A percentile compares a stretch with the other conserved stretches of the same genome.
phyloP scores from a whole-genome alignment of 345 rosid species.

The Linum usitatissimum region DNA sequence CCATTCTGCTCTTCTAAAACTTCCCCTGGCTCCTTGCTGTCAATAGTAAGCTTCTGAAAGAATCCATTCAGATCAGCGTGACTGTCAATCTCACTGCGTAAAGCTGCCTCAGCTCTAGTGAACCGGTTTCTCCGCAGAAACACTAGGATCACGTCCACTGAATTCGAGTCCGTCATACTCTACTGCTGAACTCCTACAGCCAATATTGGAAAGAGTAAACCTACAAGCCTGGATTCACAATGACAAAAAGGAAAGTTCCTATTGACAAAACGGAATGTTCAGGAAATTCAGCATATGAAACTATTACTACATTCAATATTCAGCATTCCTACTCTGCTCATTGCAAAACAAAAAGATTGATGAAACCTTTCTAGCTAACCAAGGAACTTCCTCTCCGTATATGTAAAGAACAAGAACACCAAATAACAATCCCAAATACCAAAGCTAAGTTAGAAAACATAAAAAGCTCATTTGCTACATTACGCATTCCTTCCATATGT shows the following conservation, averaged over 20 bases:
- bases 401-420: conserved; percentile 3
- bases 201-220: conserved; percentile 16
- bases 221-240: conserved; percentile 28
- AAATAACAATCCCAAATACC: too few relatives aligned
- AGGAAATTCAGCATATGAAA: neutral
- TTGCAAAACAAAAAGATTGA: too few relatives aligned
- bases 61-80: conserved; percentile 68
- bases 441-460: too few relatives aligned
- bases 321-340: neutral
- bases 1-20: conserved; percentile 32
- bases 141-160: conserved; percentile 67
- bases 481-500: too few relatives aligned
- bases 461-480: too few relatives aligned
- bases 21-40: conserved; percentile 36
- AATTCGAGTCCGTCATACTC: conserved; percentile 53
- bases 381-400: conserved; percentile 6
- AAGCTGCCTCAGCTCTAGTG: conserved; percentile 89
- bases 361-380: conserved; percentile 12
- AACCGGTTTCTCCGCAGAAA: conserved; percentile 68
- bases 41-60: conserved; percentile 49
- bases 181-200: conserved; percentile 19
- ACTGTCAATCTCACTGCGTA: conserved; percentile 66
- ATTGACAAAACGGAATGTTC: conserved; percentile 1
- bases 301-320: neutral
- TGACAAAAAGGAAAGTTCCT: conserved; percentile 5